A percentile compares a stretch with the other conserved stretches of the same genome.
phyloP scores from a whole-genome alignment of 768 basidiomycete species.

The Tremella yokohamensis region DNA sequence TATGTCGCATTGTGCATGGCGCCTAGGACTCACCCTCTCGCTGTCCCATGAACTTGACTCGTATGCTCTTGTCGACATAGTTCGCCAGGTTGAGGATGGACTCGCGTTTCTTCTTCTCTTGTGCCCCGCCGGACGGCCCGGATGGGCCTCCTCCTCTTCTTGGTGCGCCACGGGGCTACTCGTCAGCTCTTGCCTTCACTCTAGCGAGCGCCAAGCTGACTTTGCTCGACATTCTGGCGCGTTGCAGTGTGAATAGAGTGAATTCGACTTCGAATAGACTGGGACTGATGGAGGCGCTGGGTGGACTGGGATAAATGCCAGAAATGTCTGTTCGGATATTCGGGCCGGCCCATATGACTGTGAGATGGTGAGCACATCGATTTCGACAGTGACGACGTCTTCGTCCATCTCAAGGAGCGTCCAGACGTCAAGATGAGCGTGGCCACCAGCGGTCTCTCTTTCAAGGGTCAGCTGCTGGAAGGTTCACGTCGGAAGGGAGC shows the following conservation, averaged over 20 bases:
- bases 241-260: too few species aligned
- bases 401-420: too few species aligned
- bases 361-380: too few species aligned
- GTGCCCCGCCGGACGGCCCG: slow-evolving; percentile 49
- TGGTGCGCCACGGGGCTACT: slow-evolving; percentile 48
- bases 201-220: slow-evolving; percentile 16
- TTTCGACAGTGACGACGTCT: too few species aligned
- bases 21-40: slow-evolving; percentile 66
- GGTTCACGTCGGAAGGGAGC: not conserved
- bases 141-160: slow-evolving; percentile 57
- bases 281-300: too few species aligned
- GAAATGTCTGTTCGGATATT: too few species aligned
- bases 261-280: not conserved
- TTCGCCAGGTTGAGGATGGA: slow-evolving; percentile 93
- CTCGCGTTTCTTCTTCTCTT: slow-evolving; percentile 78
- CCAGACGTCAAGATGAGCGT: too few species aligned
- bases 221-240: too few species aligned
- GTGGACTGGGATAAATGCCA: too few species aligned
- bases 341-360: too few species aligned
- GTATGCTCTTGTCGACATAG: slow-evolving; percentile 84
- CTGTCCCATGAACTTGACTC: slow-evolving; percentile 97
- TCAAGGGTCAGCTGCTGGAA: slow-evolving; percentile 32
- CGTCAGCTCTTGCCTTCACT: slow-evolving; percentile 46
- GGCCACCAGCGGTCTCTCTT: slow-evolving; percentile 25
- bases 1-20: too few species aligned